Conservation (phyloP, 129 eudicot species). For the Rutidosis leptorrhynchoides region DNA sequence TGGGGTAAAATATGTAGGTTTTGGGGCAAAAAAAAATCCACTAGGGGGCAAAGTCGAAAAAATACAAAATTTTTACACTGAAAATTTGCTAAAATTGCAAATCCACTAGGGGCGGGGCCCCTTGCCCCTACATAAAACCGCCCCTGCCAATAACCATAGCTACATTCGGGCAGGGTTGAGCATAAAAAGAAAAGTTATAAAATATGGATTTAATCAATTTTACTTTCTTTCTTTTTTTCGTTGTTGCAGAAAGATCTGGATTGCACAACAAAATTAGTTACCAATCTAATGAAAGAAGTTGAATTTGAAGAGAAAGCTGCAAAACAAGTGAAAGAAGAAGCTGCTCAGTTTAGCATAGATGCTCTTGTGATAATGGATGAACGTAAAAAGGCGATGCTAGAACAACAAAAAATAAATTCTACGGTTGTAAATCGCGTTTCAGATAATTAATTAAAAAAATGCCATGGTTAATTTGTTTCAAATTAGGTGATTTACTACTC, state of each 20-base stretch:
- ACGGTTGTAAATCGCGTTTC: slow-evolving; percentile 3
- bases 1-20: too few species aligned
- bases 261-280: slow-evolving; percentile 38
- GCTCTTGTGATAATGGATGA: slow-evolving; percentile 45
- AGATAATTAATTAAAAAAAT: background rate
- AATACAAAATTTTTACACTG: too few species aligned
- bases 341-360: slow-evolving; percentile 42
- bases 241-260: slow-evolving; percentile 45
- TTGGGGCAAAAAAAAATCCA: too few species aligned
- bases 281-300: slow-evolving; percentile 52
- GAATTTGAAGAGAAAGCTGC: slow-evolving; percentile 55
- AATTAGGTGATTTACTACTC: background rate
- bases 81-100: too few species aligned
- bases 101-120: too few species aligned
- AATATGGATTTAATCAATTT: too few species aligned
- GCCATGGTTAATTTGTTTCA: background rate
- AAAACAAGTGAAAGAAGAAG: slow-evolving; percentile 47
- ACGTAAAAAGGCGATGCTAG: slow-evolving; percentile 42
- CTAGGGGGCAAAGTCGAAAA: too few species aligned
- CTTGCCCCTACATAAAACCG: too few species aligned
- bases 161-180: too few species aligned
- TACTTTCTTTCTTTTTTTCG: too few species aligned
- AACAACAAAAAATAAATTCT: slow-evolving; percentile 36
- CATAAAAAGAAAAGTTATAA: too few species aligned
- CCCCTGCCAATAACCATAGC: too few species aligned